Conservation (phyloP, 2,329 filamentous ascomycete species). For the Pseudogymnoascus sp. region DNA sequence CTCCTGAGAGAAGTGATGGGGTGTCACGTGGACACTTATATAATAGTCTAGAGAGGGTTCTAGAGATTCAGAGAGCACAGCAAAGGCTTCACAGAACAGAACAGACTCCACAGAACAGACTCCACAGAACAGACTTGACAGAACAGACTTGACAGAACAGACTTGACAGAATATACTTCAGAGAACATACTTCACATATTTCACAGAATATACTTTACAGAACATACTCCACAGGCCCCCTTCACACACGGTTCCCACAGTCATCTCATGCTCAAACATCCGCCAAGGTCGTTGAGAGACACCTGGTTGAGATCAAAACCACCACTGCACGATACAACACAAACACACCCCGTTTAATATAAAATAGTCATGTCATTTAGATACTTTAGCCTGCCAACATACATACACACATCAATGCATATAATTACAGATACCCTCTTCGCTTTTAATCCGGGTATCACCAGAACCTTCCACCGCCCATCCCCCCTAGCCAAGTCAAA, state of each 20-base stretch:
- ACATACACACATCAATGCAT: constrained; percentile 1
- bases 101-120: not conserved
- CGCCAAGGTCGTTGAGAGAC: not conserved
- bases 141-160: not conserved
- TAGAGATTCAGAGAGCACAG: not conserved
- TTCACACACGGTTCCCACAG: not conserved
- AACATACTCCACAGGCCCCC: not conserved
- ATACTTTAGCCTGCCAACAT: not conserved
- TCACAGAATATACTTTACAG: not conserved
- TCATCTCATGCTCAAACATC: not conserved
- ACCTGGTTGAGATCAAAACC: not conserved
- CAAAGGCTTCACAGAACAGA: not conserved
- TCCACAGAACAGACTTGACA: not conserved
- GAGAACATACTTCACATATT: not conserved
- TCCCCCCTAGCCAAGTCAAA: not conserved
- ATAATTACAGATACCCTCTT: constrained; percentile 3
- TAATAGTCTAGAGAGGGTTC: not conserved
- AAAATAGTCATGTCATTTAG: constrained; percentile 1
- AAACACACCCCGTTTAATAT: not conserved
- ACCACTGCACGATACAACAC: not conserved
- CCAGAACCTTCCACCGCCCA: not conserved
- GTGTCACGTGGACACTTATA: not conserved
- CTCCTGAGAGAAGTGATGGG: not conserved
- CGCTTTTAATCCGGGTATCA: constrained; percentile 5
- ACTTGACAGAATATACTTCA: not conserved